Evolutionary conservation across 2,329 filamentous ascomycete genomes (phyloP).

Genomic region (Diplodia scrobiculata): DNA sequence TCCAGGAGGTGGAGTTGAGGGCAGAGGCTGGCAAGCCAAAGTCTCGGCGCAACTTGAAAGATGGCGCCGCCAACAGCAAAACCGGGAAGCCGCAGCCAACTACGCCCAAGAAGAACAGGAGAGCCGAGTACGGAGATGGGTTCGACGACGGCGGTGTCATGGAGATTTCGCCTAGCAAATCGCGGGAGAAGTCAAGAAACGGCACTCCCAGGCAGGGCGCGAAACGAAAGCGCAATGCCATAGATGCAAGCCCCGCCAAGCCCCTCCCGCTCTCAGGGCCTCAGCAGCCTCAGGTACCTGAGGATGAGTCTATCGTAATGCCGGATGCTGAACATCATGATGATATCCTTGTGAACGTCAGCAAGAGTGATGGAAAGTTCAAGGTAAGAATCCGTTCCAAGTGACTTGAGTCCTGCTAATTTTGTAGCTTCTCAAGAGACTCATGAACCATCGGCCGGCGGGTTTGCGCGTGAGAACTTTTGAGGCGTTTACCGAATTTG

Average conservation of each 20-base stretch:
- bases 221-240: slow-evolving; percentile 67
- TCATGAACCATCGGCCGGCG: slow-evolving; percentile 63
- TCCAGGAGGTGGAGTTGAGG: slow-evolving; percentile 69
- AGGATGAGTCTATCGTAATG: neutral
- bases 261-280: slow-evolving; percentile 56
- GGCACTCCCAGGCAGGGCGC: slow-evolving; percentile 62
- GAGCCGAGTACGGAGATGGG: slow-evolving; percentile 68
- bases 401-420: neutral
- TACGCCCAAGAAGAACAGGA: slow-evolving; percentile 66
- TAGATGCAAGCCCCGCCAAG: slow-evolving; percentile 66
- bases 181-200: slow-evolving; percentile 51
- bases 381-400: slow-evolving; percentile 30
- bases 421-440: slow-evolving; percentile 57
- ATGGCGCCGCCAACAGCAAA: slow-evolving; percentile 27
- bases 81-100: slow-evolving; percentile 31
- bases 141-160: slow-evolving; percentile 70
- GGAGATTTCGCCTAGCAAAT: slow-evolving; percentile 58
- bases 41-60: slow-evolving; percentile 43
- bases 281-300: neutral
- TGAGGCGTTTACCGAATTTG: slow-evolving; percentile 66
- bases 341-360: slow-evolving; percentile 43
- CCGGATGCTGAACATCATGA: neutral
- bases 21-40: slow-evolving; percentile 57
- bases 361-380: slow-evolving; percentile 45
- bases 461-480: slow-evolving; percentile 64